These are phyloP conservation scores for Colletotrichum coccodes DNA, from an alignment of 2,329 filamentous ascomycete genomes.

Conservation along the genomic window DNA sequence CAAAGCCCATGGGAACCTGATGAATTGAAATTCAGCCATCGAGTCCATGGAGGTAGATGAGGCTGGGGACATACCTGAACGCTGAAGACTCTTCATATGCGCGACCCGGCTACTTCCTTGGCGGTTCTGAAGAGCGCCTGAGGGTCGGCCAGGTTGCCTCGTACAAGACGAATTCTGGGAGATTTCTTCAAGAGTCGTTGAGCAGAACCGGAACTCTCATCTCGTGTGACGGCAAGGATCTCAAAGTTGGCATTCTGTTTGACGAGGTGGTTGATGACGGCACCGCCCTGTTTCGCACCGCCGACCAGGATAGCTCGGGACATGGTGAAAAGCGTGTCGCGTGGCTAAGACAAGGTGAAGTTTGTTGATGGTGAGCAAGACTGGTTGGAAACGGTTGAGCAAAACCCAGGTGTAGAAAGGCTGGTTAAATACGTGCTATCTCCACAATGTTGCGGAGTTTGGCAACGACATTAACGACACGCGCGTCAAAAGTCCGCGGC, in stretches of 20 bases:
- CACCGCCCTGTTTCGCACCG: constrained; percentile 50
- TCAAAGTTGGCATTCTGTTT: constrained; percentile 49
- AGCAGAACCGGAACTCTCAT: constrained; percentile 60
- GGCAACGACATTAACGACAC: too few species aligned
- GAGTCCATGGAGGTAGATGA: not conserved
- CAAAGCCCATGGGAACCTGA: constrained; percentile 34
- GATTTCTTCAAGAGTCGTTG: constrained; percentile 57
- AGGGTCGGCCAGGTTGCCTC: constrained; percentile 66
- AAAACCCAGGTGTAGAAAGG: too few species aligned
- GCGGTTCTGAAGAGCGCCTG: constrained; percentile 59
- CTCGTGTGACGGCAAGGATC: constrained; percentile 70
- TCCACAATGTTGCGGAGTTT: not conserved
- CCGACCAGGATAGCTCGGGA: constrained; percentile 43
- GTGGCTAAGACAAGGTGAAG: not conserved
- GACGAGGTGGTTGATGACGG: constrained; percentile 44
- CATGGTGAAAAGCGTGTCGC: constrained; percentile 28
- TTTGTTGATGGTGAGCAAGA: not conserved
- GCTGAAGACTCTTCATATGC: constrained; percentile 69
- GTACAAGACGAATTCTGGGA: constrained; percentile 61
- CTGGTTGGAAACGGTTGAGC: too few species aligned
- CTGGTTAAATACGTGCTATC: not conserved
- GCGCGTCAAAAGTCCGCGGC: not conserved
- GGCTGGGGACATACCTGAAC: constrained; percentile 57
- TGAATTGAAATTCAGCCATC: not conserved
- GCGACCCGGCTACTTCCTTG: constrained; percentile 33